Base-by-base conservation (phyloP, 805 yeast genomes). In the Starmerella tilneyi region DNA sequence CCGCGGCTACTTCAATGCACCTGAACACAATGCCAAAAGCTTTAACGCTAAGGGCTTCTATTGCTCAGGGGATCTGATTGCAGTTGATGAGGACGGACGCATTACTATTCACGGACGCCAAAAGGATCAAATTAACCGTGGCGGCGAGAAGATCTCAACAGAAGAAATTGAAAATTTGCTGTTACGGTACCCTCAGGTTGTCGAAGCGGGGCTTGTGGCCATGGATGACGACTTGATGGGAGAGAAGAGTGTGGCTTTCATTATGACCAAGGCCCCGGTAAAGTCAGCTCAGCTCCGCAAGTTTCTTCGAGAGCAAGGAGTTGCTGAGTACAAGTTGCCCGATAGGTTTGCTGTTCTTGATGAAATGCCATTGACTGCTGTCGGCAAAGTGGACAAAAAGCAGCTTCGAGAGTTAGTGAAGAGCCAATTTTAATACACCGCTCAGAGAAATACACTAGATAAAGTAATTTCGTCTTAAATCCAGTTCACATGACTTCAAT, bases 91-190 rank as follows among this genome's bases (percentile, higher is more conserved):
- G 4, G 26, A 38, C 12, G 49, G 52, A 6, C 44, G 44, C 37
- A 38, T 49, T 30, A 49, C 52, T 3, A 41, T 49, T 2, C 52
- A 49, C 24, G 52, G 52, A 3, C 41, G 52, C 13, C 41, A 46
- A 37, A 49, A 49, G 45, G 52, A 49, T 28, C 52, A 49, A 19
- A 49, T 49, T 29, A 49, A 49, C 38, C 49, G 52, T 13, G 52
- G 52, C 3, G 52, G 52, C 2, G 52, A 49, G 37, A 49, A 49
- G 17, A 32, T 49, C 24, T 23, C 44, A 9, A 31, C 44, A 5
- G 52, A 49, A 22, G 52, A 49, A 30, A 43, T 49, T 9, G 52
- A 49, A 32, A 43, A 49, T 33, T 31, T 49, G 30, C 37, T 49
- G n/a, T n/a, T 49, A 22, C 43, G 52, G 8, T 49, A 49, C 34